Base-by-base conservation (phyloP, 2,329 filamentous ascomycete species). In the Colletotrichum shisoi region DNA sequence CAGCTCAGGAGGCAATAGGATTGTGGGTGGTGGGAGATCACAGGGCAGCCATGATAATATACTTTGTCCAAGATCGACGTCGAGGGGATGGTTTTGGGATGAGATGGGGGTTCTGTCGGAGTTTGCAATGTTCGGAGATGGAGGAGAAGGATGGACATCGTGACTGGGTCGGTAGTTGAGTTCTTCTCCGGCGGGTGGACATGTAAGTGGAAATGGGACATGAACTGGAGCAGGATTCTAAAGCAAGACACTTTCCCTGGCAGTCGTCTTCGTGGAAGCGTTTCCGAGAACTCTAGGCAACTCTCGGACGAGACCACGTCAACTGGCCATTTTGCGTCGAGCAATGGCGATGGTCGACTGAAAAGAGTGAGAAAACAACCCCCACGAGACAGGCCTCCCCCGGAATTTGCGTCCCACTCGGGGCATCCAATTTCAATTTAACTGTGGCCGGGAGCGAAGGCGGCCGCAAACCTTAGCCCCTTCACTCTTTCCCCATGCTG, bases 51-150 rank as follows among this genome's bases (percentile, higher is more conserved):
- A 31, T 46, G 63, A 67, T 37, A 63, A 67, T 37, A 63, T 59
- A 67, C 44, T 57, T 52, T 40, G 17, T 24, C 59, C 63, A 57
- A 63, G 59, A 67, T 67, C 63, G 52, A 67, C 63, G 59, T 57
- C 52, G 21, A 57, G 63, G 63, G 59, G 39, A 31, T 27, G 45
- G 52, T 49, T 67, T 67, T 49, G 52, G 59, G 53, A 62, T n/a
- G 63, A 40, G 52, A 56, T 42, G 44, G n/a, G 27, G 40, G 19
- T 24, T 48, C 24, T 34, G 12, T 7, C 21, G 46, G 17, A 31
- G 42, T 17, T 40, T 54, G 57, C 12, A 3, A 13, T 12, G 13
- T 17, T 49, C 21, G 40, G 34, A 17, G 19, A n/a, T 39, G 34
- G 15, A n/a, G 37, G 27, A 3, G 31, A 7, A 34, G 31, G 31